Percentiles rank a stretch among this genome's conserved stretches.
These are phyloP conservation scores for Przewalskia tangutica DNA, from an alignment of 257 asterid genomes.

Conservation along the genomic window DNA sequence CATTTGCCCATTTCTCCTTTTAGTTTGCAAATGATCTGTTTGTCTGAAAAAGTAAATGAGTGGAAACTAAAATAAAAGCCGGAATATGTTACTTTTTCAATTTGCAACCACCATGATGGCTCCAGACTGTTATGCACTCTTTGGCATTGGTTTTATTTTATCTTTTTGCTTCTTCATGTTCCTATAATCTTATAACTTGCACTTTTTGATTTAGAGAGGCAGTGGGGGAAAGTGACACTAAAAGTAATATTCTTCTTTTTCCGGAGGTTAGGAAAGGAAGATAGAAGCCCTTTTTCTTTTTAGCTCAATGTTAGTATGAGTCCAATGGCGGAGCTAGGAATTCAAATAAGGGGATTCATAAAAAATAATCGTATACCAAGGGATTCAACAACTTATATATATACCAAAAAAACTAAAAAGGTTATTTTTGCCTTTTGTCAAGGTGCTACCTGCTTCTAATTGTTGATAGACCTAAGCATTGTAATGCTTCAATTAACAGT, in stretches of 20 bases:
- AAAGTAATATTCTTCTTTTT: neutral
- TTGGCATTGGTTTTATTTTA: neutral
- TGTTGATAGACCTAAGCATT: neutral
- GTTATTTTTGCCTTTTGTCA: neutral
- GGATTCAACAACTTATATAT: neutral
- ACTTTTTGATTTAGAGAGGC: neutral
- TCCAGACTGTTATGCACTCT: neutral
- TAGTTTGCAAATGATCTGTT: neutral
- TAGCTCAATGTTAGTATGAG: neutral
- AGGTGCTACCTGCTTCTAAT: neutral
- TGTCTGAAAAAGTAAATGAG: neutral
- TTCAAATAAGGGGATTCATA: too few relatives aligned
- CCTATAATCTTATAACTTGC: neutral
- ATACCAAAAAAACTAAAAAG: too few relatives aligned
- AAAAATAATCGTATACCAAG: too few relatives aligned
- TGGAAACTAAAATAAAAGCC: neutral
- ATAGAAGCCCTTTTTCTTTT: neutral
- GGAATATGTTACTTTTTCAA: neutral
- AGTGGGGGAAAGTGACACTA: neutral
- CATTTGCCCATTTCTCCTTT: neutral
- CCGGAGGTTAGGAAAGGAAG: neutral
- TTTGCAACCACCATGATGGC: neutral
- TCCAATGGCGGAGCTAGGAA: too few relatives aligned
- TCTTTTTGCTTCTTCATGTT: conserved; percentile 1
- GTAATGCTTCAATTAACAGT: neutral